A percentile compares a stretch with the other conserved stretches of the same genome.
These are phyloP conservation scores for Tolypocladium sp. DNA, from an alignment of 2,329 filamentous ascomycete species.

Conservation along the genomic window DNA sequence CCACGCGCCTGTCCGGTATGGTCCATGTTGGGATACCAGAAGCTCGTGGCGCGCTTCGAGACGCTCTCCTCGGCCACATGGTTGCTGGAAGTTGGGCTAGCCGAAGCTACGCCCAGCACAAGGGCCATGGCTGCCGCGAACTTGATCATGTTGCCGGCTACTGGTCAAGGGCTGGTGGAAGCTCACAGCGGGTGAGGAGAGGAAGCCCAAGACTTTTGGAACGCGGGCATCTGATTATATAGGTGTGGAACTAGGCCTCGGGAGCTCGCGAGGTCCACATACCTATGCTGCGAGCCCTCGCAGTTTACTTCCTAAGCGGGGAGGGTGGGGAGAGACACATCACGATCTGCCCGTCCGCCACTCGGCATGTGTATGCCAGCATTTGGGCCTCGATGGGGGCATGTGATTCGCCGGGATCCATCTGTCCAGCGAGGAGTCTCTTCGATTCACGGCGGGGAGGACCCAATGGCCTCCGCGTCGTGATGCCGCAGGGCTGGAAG, in stretches of 20 bases:
- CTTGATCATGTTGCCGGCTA: conserved; percentile 8
- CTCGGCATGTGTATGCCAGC: neutral
- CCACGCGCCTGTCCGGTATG: conserved; percentile 25
- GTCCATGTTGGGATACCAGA: conserved; percentile 34
- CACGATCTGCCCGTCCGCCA: neutral
- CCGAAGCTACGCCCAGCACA: conserved; percentile 8
- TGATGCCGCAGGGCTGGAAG: neutral
- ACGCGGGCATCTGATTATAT: neutral
- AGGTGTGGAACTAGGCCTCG: neutral
- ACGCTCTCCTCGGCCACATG: conserved; percentile 4
- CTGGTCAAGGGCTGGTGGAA: neutral
- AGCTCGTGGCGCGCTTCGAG: conserved; percentile 15
- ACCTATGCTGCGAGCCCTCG: neutral
- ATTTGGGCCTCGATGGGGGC: neutral
- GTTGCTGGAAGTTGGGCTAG: conserved; percentile 5
- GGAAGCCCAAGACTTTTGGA: neutral
- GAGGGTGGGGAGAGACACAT: neutral
- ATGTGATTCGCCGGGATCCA: neutral
- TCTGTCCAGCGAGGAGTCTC: neutral
- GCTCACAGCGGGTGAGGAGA: neutral
- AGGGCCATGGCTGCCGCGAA: conserved; percentile 6
- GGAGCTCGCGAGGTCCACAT: neutral
- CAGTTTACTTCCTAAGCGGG: neutral
- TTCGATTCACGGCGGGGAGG: neutral
- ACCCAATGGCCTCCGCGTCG: neutral